Conservation (phyloP, 495 filamentous ascomycete genomes). For the Podospora bellae-mahoneyi region DNA sequence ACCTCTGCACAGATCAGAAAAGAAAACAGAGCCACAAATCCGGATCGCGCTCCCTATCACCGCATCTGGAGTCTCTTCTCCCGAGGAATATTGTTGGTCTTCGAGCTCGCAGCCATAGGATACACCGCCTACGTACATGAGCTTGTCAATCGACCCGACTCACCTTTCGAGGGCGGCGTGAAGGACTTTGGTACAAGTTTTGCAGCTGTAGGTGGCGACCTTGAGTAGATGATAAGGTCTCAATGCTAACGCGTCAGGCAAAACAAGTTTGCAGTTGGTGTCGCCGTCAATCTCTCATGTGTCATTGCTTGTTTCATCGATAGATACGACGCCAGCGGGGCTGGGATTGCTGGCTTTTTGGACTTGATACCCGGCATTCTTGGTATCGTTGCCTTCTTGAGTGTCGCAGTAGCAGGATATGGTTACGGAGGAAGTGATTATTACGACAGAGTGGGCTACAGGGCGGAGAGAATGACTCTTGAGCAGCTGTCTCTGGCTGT, state of each 20-base stretch:
- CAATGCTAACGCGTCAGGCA: not conserved
- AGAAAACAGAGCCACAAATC: not conserved
- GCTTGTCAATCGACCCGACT: not conserved
- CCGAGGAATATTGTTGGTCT: not conserved
- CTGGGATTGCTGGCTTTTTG: not conserved
- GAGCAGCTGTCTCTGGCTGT: not conserved
- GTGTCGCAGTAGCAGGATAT: not conserved
- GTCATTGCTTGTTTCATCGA: not conserved
- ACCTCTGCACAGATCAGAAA: not conserved
- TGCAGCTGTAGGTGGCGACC: not conserved
- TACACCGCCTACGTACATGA: not conserved
- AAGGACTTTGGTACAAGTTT: not conserved
- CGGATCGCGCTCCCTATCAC: not conserved
- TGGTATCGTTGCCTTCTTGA: not conserved
- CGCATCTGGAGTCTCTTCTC: not conserved
- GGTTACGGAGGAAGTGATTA: not conserved
- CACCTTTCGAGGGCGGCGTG: not conserved
- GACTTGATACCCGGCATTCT: not conserved
- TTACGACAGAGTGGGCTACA: not conserved
- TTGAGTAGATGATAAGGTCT: not conserved
- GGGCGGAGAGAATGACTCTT: not conserved
- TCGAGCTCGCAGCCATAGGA: not conserved
- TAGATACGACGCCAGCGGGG: not conserved
- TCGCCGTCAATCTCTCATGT: not conserved
- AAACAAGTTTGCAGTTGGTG: not conserved